Evolutionary conservation across 73 alveolate genomes (phyloP), one percentile per base, ranked within the genome.

Genomic region (Paramecium pentaurelia): DNA sequence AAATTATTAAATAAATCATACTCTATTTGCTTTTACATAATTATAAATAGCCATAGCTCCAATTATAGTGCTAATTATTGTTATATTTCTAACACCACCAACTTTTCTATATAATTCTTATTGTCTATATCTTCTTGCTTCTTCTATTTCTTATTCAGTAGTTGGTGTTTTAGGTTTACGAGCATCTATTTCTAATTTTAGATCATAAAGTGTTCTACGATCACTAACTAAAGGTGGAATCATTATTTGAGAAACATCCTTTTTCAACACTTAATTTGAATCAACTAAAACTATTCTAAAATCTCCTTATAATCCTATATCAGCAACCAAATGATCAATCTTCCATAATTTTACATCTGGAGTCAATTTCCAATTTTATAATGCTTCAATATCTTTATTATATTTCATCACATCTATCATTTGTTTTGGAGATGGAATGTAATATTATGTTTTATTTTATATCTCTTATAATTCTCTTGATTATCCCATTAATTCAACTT

Each of bases 131-230:
- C 71, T 20, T 80, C 91, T 80, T 4, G 91, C 91, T 36, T 80
- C 91, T 42, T 80, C 91, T 2, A 80, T 80, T 42, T 80, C 91
- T 80, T 80, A 80, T 45, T 80, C 91, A 80, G 91, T 80, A 22
- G 47, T 32, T 8, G 91, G 91, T 12, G 14, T 38, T 25, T 40
- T 47, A 11, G 91, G 91, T 80, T 80, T 80, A 14, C 91, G 37
- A 42, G 91, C 91, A 80, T 80, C 91, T 38, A 80, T 49, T 42
- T 80, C 91, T 28, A 40, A 80, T 27, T 80, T 80, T 25, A 80
- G 8, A 80, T 80, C 91, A 25, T 25, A 80, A 0, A 45, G 30
- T 10, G 71, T 80, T 25, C 32, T 80, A 9, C 91, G 20, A 20
- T 40, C 91, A 16, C 77, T 80, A 12, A 80, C 71, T 11, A 80